A percentile compares a stretch with the other conserved stretches of the same genome.
Conservation (phyloP, 2,329 filamentous ascomycete species). For the Lachnellula arida region DNA sequence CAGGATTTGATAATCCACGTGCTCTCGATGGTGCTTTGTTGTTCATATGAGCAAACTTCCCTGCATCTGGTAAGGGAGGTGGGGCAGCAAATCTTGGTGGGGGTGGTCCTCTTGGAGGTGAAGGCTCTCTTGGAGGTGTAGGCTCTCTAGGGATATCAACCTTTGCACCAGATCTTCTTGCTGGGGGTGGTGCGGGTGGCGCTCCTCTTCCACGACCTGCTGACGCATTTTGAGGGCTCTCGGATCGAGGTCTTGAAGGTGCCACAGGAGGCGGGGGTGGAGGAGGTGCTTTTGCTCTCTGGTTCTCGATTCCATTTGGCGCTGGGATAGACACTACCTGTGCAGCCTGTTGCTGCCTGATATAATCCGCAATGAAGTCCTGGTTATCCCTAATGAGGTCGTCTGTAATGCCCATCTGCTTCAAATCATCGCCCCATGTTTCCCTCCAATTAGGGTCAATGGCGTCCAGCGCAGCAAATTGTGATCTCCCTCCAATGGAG, state of each 20-base stretch:
- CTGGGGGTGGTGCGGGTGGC: conserved; percentile 51
- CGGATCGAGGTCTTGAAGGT: conserved; percentile 31
- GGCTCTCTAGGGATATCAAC: conserved; percentile 42
- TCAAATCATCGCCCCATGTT: conserved; percentile 60
- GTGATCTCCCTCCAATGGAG: conserved; percentile 46
- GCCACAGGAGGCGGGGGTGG: conserved; percentile 53
- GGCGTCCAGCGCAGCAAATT: conserved; percentile 58
- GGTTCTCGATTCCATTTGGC: conserved; percentile 37
- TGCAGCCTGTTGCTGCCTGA: conserved; percentile 52
- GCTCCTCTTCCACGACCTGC: conserved; percentile 35
- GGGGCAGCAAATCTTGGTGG: conserved; percentile 75
- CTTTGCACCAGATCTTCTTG: conserved; percentile 55
- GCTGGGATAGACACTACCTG: conserved; percentile 36
- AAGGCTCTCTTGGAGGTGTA: conserved; percentile 66
- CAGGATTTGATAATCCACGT: conserved; percentile 46
- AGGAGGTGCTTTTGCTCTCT: conserved; percentile 53
- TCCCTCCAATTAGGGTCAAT: conserved; percentile 63
- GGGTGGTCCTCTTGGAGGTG: conserved; percentile 56
- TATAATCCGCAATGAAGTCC: conserved; percentile 62
- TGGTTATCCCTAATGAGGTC: conserved; percentile 65
- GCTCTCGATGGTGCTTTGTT: conserved; percentile 40
- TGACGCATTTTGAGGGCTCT: conserved; percentile 26
- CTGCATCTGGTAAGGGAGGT: conserved; percentile 83
- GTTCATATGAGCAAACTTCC: conserved; percentile 67
- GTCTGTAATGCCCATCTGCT: conserved; percentile 58